phyloP scores from a whole-genome alignment of 202 grass and related monocot genomes.

The Schoenoplectus tabernaemontani region DNA sequence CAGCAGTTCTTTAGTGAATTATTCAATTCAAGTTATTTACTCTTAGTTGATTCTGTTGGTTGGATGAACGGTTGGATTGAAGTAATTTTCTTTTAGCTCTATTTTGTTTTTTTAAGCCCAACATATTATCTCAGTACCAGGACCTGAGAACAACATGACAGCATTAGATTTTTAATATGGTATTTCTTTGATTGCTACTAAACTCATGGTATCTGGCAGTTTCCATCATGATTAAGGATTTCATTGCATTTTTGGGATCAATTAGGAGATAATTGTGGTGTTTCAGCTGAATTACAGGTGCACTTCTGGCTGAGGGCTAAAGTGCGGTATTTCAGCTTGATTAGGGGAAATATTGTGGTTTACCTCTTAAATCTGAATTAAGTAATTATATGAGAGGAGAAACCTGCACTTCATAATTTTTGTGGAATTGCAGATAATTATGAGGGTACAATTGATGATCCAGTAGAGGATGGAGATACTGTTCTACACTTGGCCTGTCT shows the following conservation, averaged over 20 bases:
- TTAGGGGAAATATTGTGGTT: neutral
- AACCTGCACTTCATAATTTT: neutral
- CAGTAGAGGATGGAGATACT: slow-evolving; percentile 97
- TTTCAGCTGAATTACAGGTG: neutral
- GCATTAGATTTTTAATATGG: neutral
- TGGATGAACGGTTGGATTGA: neutral
- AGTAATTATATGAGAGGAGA: neutral
- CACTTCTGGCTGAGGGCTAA: neutral
- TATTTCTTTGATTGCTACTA: neutral
- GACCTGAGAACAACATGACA: neutral
- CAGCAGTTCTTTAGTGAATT: neutral
- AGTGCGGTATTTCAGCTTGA: neutral
- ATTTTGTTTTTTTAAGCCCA: no score
- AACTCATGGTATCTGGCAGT: neutral
- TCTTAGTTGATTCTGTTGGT: neutral
- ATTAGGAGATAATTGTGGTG: neutral
- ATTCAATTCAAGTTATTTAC: neutral
- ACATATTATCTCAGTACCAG: neutral
- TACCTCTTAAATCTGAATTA: neutral
- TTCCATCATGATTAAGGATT: neutral
- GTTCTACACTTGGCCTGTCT: slow-evolving; percentile 89
- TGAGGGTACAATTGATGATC: slow-evolving; percentile 74
- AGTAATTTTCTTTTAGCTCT: no score
- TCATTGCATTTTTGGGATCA: neutral
- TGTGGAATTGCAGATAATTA: slow-evolving; percentile 42